Evolutionary conservation across 805 yeast species (phyloP).

Genomic region (Priceomyces carsonii): DNA sequence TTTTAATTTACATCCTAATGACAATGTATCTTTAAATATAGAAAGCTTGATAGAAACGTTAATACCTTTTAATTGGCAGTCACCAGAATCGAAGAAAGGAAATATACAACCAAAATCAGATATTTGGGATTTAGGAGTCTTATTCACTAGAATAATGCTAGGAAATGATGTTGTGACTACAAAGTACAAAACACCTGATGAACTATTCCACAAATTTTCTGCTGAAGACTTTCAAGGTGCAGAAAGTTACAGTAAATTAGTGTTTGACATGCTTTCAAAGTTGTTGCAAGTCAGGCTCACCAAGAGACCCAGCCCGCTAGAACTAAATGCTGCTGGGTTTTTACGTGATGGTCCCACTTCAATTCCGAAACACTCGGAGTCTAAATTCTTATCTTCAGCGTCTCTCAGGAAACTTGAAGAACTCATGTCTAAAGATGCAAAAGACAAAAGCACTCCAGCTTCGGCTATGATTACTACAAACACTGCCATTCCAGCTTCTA

Average conservation of each 20-base stretch:
- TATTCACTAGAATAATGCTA: constrained; percentile 49
- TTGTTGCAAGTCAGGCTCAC: constrained; percentile 67
- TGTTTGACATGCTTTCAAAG: constrained; percentile 63
- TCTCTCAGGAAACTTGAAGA: constrained; percentile 2
- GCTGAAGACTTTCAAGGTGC: constrained; percentile 51
- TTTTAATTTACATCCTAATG: constrained; percentile 23
- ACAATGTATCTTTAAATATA: neutral
- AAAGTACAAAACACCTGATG: constrained; percentile 49
- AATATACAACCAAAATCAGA: constrained; percentile 70
- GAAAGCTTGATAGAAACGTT: constrained; percentile 5
- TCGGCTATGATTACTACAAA: neutral
- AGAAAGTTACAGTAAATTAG: constrained; percentile 61
- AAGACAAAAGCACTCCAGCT: neutral
- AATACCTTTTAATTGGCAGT: constrained; percentile 57
- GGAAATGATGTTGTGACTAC: constrained; percentile 64
- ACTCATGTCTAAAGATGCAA: neutral
- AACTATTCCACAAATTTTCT: constrained; percentile 26
- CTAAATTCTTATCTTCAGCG: constrained; percentile 5
- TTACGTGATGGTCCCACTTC: constrained; percentile 66
- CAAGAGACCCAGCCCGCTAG: constrained; percentile 80
- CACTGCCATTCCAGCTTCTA: neutral
- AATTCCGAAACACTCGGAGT: constrained; percentile 12
- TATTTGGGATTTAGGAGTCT: constrained; percentile 89
- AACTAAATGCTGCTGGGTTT: constrained; percentile 80
- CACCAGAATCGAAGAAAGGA: constrained; percentile 70